Base-by-base conservation (phyloP, 2,329 filamentous ascomycete genomes). In the Penicillium corylophilum region DNA sequence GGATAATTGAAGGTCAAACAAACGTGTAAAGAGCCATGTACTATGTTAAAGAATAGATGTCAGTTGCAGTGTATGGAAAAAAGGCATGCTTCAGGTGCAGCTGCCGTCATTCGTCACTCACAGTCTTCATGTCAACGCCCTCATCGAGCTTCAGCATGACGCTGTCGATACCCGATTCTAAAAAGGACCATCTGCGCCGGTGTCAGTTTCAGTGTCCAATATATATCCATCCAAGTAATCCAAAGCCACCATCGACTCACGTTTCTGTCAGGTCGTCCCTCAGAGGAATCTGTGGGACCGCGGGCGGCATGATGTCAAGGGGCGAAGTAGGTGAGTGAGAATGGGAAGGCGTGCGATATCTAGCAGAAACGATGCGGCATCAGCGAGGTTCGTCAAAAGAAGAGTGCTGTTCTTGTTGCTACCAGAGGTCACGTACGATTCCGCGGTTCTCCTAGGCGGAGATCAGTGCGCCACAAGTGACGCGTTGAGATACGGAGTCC, bases 11-110 rank as follows among this genome's bases (percentile, higher is more conserved):
- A 39, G 24, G 16, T 16, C 15, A 24, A 31, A 60, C 67, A 49
- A 55, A 90, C 87, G 93, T 96, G 76, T 97, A 97, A 54, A 96
- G 85, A 50, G 89, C 90, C 93, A 97, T 96, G 75, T 97, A 97
- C 80, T 88, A 68, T 23, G 51, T 40, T 29, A 42, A 26, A 51
- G 55, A 43, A 35, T 20, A 52, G 51, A 46, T 2, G 55, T 65
- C 44, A 65, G 56, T 13, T 48, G 44, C 8, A 28, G n/a, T 16
- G 28, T 13, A 15, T 18, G 24, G 12, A 16, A 20, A 2, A 23
- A 33, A 5, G 29, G n/a, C 12, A n/a, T n/a, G 18, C 29, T 43
- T 29, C 35, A 7, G 16, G 24, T 10, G 38, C 18, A 15, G 16
- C 20, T 15, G n/a, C 6, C n/a, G 43, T 20, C 35, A 22, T 12